Evolutionary conservation across 495 filamentous ascomycete species (phyloP), one percentile per base, ranked within the genome.

Genomic region (Trichoderma asperelloides): DNA sequence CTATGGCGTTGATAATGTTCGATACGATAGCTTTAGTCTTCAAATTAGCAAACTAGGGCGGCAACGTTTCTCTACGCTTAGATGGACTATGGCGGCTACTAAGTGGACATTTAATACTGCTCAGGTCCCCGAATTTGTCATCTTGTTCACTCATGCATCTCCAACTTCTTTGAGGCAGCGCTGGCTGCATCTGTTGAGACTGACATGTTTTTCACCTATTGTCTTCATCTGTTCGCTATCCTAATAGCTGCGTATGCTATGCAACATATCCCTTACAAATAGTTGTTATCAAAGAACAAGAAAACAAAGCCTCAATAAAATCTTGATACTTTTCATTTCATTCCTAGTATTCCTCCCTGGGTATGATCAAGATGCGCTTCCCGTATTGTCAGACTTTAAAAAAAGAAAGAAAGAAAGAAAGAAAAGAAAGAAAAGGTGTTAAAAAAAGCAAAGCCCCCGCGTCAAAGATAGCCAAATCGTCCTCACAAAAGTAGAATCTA

Each of bases 311-410:
- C 18, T 21, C 18, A 30, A 47, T 47, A n/a, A 60, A 13, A 25
- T 60, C 55, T 60, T 60, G 55, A 27, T 60, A 30, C 55, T 60
- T 60, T 60, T n/a, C 8, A 37, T 30, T 28, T 60, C 55, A 18
- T 60, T 60, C 55, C 23, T 27, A 28, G 23, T 51, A 30, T 28
- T 12, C 55, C 55, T 60, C 55, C 55, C 55, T 60, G 55, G 23
- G 55, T 60, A 60, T 60, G 55, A 30, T 60, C 49, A 25, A 55
- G 49, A 25, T n/a, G n/a, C 49, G 49, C 15, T 27, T 60, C 27
- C 25, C 55, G 55, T 30, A 16, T 18, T 60, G n/a, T 16, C 27
- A 30, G 9, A 30, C 25, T 27, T 30, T n/a, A 40, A 63, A 37
- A 37, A 23, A 63, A 28, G 25, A 18, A 27, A 62, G 27, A 62